Evolutionary conservation across 768 basidiomycete genomes (phyloP), one percentile per base, ranked within the genome.

Genomic region (Russula emetica): DNA sequence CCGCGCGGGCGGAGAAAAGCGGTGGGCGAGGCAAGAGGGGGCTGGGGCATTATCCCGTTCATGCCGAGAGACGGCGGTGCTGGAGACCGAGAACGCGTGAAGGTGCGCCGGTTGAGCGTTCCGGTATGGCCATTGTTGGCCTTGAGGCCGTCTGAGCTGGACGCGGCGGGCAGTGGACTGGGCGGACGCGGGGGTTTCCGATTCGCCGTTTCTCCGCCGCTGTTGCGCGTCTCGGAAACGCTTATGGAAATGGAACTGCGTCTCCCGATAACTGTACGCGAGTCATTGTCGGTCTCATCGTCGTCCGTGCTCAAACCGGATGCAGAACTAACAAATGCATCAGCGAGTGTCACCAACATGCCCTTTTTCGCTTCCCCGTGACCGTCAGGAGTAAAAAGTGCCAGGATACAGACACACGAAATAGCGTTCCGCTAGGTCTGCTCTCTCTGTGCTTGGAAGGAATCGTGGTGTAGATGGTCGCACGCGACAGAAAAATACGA

Each of bases 71-170:
- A 75, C 16, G 66, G 63, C 16, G 83, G 71, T 13, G 78, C 81
- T 47, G 89, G 88, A 1, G 89, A 90, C 24, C 83, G 83, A 8
- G 89, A 90, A n/a, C 88, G 85, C 42, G 87, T 84, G 69, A 90
- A 88, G 1, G 83, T 72, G 54, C 75, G 75, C 57, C 80, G 78
- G 56, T 72, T 76, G 55, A 70, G 68, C 26, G 72, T 66, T 18
- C 67, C 70, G 24, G 77, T 71, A 8, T 76, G 61, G 67, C 74
- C 56, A 72, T 47, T 8, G 44, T 72, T 67, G 76, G 79, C 62
- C 77, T 81, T 62, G 72, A 79, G 66, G 74, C 79, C 36, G 75
- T 81, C 63, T 67, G 71, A 64, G 66, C 71, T 62, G 73, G 76
- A 55, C 75, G 69, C 62, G 28, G 50, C 38, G 10, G 28, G 67